Evolutionary conservation across 345 rosid species (phyloP).

Genomic region (Barbarea vulgaris): DNA sequence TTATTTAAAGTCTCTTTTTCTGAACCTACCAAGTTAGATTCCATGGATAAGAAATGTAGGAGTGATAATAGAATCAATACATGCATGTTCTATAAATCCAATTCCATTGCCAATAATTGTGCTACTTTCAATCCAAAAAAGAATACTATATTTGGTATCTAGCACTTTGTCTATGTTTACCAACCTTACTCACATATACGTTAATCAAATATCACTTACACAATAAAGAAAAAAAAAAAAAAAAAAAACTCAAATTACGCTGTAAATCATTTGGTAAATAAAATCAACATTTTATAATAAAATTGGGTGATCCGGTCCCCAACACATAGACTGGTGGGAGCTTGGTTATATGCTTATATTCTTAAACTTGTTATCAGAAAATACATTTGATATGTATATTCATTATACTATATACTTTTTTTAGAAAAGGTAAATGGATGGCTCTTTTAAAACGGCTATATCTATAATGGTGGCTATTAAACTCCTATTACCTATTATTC

Average conservation of each 20-base stretch:
- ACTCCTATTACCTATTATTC: background rate
- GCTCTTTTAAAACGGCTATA: conserved; percentile 27
- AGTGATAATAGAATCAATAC: conserved; percentile 24
- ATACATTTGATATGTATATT: background rate
- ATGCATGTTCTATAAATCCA: conserved; percentile 37
- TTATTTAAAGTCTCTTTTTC: conserved; percentile 33
- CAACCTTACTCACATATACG: conserved; percentile 17
- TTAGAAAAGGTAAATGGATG: background rate
- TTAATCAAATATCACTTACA: background rate
- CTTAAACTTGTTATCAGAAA: background rate
- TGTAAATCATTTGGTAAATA: too few relatives aligned
- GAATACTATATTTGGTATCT: conserved; percentile 11
- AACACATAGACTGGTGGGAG: background rate
- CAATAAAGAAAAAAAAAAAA: too few relatives aligned
- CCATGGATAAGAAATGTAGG: conserved; percentile 36
- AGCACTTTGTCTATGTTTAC: conserved; percentile 37
- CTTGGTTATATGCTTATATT: background rate
- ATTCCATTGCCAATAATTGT: conserved; percentile 34
- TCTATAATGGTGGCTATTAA: conserved; percentile 35
- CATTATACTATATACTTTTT: background rate
- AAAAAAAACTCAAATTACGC: too few relatives aligned
- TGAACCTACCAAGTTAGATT: conserved; percentile 42
- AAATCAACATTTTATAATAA: too few relatives aligned
- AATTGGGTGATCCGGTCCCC: background rate
- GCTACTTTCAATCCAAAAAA: conserved; percentile 21